These are phyloP conservation scores for Chlorella vulgaris DNA, from an alignment of 139 green algal genomes.

Conservation along the genomic window DNA sequence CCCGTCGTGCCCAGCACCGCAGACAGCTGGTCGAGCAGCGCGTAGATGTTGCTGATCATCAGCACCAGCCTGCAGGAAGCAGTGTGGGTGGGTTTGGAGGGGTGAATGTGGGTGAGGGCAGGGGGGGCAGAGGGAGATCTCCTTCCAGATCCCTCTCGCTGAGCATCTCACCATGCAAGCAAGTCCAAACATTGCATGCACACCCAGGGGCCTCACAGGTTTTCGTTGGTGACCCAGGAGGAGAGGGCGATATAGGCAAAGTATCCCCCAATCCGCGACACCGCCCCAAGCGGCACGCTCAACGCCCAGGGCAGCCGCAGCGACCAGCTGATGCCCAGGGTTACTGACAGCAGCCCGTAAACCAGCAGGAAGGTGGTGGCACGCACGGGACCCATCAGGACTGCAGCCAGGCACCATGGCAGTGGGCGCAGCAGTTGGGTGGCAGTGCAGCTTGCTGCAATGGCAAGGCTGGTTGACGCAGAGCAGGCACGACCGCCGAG, in stretches of 20 bases:
- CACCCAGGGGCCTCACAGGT: conserved; percentile 51
- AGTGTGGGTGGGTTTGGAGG: background rate
- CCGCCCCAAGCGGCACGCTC: conserved; percentile 39
- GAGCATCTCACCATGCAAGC: too few relatives aligned
- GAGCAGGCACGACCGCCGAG: too few relatives aligned
- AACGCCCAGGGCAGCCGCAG: conserved; percentile 47
- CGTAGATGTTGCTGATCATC: conserved; percentile 73
- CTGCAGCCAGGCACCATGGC: conserved; percentile 24
- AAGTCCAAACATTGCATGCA: too few relatives aligned
- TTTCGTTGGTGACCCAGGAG: conserved; percentile 77
- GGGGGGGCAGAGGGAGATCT: too few relatives aligned
- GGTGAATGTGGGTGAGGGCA: background rate
- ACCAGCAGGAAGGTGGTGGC: conserved; percentile 75
- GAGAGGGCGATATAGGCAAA: conserved; percentile 67
- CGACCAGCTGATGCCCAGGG: conserved; percentile 58
- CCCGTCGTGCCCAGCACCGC: conserved; percentile 58
- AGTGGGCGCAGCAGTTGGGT: too few relatives aligned
- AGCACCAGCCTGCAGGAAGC: conserved; percentile 49
- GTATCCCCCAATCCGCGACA: conserved; percentile 65
- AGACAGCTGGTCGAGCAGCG: conserved; percentile 74
- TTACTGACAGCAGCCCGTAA: conserved; percentile 71
- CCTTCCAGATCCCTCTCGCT: too few relatives aligned
- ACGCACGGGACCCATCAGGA: conserved; percentile 82
- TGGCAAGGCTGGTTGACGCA: too few relatives aligned
- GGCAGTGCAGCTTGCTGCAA: too few relatives aligned